These are phyloP conservation scores for Hirsutella thompsonii DNA, from an alignment of 2,329 filamentous ascomycete species.

Conservation along the genomic window DNA sequence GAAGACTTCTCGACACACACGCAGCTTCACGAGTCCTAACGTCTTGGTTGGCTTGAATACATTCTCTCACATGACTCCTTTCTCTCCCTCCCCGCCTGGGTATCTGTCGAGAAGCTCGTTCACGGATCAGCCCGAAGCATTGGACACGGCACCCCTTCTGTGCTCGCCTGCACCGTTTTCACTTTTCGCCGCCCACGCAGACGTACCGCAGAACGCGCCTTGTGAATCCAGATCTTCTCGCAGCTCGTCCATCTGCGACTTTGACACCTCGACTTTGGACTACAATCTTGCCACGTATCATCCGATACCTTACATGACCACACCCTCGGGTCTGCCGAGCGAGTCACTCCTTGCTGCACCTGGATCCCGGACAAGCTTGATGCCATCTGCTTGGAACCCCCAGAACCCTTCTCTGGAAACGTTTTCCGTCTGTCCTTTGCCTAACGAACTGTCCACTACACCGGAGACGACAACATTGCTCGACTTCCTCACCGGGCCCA, in stretches of 20 bases:
- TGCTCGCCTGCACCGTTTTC: constrained; percentile 51
- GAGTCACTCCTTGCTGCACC: neutral
- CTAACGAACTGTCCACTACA: constrained; percentile 13
- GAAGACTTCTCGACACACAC: constrained; percentile 33
- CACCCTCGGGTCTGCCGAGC: no score
- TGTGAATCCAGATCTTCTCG: neutral
- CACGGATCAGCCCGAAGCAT: constrained; percentile 10
- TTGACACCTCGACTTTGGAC: neutral
- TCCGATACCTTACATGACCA: neutral
- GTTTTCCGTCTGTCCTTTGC: constrained; percentile 25
- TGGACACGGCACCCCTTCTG: constrained; percentile 36
- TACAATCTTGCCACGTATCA: neutral
- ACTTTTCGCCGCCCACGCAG: constrained; percentile 5
- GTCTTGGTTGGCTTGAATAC: constrained; percentile 25
- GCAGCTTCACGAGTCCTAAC: constrained; percentile 51
- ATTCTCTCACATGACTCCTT: constrained; percentile 23
- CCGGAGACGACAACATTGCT: constrained; percentile 51
- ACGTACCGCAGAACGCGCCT: neutral
- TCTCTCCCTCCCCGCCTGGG: neutral
- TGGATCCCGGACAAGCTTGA: neutral
- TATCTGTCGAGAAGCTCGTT: constrained; percentile 12
- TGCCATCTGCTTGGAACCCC: neutral
- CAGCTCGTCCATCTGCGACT: neutral
- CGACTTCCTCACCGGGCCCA: constrained; percentile 64
- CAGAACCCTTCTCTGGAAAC: constrained; percentile 27